A percentile compares a stretch with the other conserved stretches of the same genome.
Evolutionary conservation across 345 rosid genomes (phyloP).

Genomic region (Eucalyptus erythrocorys): DNA sequence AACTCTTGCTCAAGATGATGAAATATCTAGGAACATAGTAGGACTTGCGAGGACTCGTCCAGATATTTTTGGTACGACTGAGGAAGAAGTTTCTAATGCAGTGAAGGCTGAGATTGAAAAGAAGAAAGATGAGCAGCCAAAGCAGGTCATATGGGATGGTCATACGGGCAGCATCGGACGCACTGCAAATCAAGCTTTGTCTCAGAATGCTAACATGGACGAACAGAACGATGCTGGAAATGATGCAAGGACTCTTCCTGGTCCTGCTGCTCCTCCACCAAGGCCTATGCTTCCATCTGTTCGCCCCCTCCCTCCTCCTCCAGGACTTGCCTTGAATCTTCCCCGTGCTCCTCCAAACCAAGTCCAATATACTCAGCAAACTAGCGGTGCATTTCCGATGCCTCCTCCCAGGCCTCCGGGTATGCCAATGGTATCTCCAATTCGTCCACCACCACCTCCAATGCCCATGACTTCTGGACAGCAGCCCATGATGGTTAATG

Average conservation of each 20-base stretch:
- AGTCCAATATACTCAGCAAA: conserved; percentile 29
- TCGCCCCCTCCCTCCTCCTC: conserved; percentile 84
- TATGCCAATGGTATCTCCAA: conserved; percentile 46
- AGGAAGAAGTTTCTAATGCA: conserved; percentile 94
- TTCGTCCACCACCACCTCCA: conserved; percentile 48
- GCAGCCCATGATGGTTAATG: conserved; percentile 46
- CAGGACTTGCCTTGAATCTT: conserved; percentile 64
- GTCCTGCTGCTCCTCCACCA: conserved; percentile 83
- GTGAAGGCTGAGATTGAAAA: conserved; percentile 92
- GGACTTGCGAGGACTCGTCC: conserved; percentile 86
- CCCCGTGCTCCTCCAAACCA: conserved; percentile 60
- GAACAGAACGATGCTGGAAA: conserved; percentile 37
- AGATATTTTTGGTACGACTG: conserved; percentile 90
- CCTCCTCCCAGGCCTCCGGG: conserved; percentile 54
- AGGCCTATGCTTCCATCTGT: conserved; percentile 53
- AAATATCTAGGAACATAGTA: conserved; percentile 77
- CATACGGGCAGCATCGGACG: conserved; percentile 90
- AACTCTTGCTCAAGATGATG: conserved; percentile 89
- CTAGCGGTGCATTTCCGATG: conserved; percentile 27
- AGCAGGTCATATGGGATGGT: conserved; percentile 95
- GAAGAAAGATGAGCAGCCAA: conserved; percentile 88
- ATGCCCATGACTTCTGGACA: conserved; percentile 49
- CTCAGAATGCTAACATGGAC: conserved; percentile 49
- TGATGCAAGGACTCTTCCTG: conserved; percentile 51
- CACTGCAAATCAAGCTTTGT: conserved; percentile 79